Conservation (phyloP, 139 green algal species). For the Trebouxia sp. region DNA sequence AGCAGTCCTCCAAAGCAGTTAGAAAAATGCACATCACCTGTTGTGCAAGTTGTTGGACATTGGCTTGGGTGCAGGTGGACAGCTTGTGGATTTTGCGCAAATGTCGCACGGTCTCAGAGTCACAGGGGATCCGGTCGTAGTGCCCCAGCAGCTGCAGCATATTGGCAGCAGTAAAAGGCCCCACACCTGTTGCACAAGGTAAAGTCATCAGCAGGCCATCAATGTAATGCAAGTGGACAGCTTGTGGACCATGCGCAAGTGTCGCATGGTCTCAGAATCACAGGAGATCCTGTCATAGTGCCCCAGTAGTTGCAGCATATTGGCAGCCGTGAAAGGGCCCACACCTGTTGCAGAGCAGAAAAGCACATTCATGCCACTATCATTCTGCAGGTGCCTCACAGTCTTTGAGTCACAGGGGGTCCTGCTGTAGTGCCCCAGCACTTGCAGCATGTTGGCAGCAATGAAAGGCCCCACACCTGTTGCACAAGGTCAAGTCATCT, state of each 20-base stretch:
- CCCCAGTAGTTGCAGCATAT: slow-evolving; percentile 10
- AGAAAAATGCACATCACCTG: background rate
- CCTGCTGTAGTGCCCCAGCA: slow-evolving; percentile 31
- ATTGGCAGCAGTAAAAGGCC: slow-evolving; percentile 34
- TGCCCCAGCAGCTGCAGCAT: slow-evolving; percentile 37
- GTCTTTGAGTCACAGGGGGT: slow-evolving; percentile 28
- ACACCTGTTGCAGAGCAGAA: background rate
- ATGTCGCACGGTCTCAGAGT: slow-evolving; percentile 33
- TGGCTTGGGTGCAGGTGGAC: background rate
- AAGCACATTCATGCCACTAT: no score
- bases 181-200: slow-evolving; percentile 27
- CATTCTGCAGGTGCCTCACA: no score
- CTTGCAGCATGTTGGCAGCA: slow-evolving; percentile 32
- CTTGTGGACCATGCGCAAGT: slow-evolving; percentile 14
- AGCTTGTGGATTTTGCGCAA: slow-evolving; percentile 11
- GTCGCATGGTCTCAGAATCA: slow-evolving; percentile 28
- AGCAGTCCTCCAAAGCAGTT: background rate
- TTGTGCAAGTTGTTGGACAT: slow-evolving; percentile 26
- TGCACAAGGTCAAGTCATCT: background rate
- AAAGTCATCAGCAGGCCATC: background rate
- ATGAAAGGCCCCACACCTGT: slow-evolving; percentile 34
- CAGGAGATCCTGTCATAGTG: background rate
- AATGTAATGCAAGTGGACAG: background rate
- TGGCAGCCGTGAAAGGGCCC: slow-evolving; percentile 22
- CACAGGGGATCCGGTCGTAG: slow-evolving; percentile 24